Conservation (phyloP, 2,329 filamentous ascomycete genomes). For the Arthrobotrys sinensis region DNA sequence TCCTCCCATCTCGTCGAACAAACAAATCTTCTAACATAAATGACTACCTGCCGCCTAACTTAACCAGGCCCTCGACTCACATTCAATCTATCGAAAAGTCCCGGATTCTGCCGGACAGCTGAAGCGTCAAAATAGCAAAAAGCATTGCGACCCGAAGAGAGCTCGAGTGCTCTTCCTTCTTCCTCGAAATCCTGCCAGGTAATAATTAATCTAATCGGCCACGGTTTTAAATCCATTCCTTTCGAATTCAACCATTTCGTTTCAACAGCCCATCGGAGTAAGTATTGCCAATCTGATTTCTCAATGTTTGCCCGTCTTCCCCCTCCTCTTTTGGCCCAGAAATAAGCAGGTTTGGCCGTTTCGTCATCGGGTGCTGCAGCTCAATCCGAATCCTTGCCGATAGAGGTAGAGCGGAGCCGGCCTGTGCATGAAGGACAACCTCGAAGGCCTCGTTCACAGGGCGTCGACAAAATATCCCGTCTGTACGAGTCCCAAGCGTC, state of each 20-base stretch:
- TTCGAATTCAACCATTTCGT: neutral
- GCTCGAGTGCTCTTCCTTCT: conserved; percentile 22
- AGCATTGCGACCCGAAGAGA: conserved; percentile 58
- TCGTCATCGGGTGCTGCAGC: conserved; percentile 61
- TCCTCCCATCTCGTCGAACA: neutral
- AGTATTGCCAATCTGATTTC: conserved; percentile 45
- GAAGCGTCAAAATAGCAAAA: conserved; percentile 61
- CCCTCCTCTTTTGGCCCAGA: conserved; percentile 46
- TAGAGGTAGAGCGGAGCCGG: conserved; percentile 60
- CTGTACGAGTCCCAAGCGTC: conserved; percentile 31
- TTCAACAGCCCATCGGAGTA: too few relatives aligned
- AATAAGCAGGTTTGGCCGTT: conserved; percentile 60
- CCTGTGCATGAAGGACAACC: conserved; percentile 49
- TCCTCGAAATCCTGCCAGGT: conserved; percentile 49
- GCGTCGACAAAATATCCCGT: conserved; percentile 37
- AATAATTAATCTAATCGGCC: conserved; percentile 36
- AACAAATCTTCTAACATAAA: neutral
- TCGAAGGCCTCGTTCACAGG: conserved; percentile 24
- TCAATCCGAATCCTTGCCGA: conserved; percentile 61
- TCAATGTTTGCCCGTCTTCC: conserved; percentile 30
- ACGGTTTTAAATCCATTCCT: conserved; percentile 27
- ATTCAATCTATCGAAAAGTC: conserved; percentile 26
- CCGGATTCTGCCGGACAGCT: conserved; percentile 57
- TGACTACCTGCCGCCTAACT: conserved; percentile 3
- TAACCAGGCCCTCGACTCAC: neutral